A percentile compares a stretch with the other conserved stretches of the same genome.
These are phyloP conservation scores for Purshia tridentata DNA, from an alignment of 306 rosid species.

Conservation along the genomic window DNA sequence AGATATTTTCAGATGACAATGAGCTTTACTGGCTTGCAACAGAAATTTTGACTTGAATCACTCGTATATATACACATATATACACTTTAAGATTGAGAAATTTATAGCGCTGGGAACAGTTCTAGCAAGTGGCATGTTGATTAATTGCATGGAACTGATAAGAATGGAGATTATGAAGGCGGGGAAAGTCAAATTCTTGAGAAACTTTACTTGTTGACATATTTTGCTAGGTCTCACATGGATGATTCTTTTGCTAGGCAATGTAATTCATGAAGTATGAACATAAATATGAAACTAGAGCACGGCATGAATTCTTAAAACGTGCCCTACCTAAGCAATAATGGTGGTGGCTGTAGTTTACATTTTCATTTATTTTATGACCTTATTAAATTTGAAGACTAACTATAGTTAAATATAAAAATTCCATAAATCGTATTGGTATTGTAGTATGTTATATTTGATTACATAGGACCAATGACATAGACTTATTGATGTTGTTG, in stretches of 20 bases:
- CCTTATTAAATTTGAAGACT: neutral
- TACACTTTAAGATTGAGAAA: neutral
- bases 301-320: neutral
- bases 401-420: neutral
- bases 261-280: neutral
- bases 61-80: neutral
- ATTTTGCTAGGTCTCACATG: neutral
- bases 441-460: neutral
- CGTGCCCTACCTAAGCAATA: neutral
- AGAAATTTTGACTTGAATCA: neutral
- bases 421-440: neutral
- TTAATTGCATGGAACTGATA: neutral
- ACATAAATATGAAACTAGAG: too few species aligned
- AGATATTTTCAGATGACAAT: neutral
- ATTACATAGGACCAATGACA: neutral
- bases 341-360: neutral
- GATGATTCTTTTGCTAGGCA: neutral
- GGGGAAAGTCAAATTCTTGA: conserved; percentile 3
- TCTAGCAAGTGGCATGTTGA: neutral
- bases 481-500: neutral
- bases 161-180: neutral
- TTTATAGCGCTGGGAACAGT: neutral
- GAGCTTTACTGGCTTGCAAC: neutral
- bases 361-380: neutral
- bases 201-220: neutral